Conservation (phyloP, 164 flowering plant genomes). For the Houttuynia cordata region DNA sequence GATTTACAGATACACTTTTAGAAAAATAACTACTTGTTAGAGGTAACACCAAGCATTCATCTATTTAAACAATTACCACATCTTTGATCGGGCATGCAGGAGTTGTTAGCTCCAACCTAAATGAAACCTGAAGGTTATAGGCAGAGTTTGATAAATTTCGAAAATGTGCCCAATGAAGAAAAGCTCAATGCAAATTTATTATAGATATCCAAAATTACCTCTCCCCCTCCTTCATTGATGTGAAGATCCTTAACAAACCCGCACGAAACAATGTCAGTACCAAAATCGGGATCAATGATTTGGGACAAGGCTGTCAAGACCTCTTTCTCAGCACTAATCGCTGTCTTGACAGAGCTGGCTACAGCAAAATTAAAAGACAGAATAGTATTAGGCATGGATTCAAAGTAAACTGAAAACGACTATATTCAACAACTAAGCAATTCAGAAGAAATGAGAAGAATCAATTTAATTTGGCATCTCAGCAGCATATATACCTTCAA, state of each 20-base stretch:
- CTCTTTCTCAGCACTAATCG: slow-evolving; percentile 37
- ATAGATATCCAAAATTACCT: slow-evolving; percentile 37
- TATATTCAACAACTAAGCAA: background rate
- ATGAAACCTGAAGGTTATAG: slow-evolving; percentile 69
- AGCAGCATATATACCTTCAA: slow-evolving; percentile 34
- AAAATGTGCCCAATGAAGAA: slow-evolving; percentile 5
- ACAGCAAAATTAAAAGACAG: background rate
- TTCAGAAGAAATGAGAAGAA: background rate
- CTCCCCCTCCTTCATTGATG: slow-evolving; percentile 55
- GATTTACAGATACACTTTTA: background rate
- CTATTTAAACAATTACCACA: slow-evolving; percentile 61
- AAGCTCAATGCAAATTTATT: slow-evolving; percentile 11
- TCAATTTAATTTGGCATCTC: too few relatives aligned
- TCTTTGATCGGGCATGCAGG: slow-evolving; percentile 99
- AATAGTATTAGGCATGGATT: background rate
- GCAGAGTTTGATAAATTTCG: slow-evolving; percentile 9
- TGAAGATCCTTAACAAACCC: slow-evolving; percentile 91
- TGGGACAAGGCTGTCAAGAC: slow-evolving; percentile 81
- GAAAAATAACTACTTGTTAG: slow-evolving; percentile 17
- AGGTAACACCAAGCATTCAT: slow-evolving; percentile 24
- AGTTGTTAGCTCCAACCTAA: slow-evolving; percentile 95
- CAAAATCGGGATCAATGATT: slow-evolving; percentile 96
- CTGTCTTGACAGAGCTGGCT: background rate
- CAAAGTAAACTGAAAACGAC: background rate
- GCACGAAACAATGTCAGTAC: slow-evolving; percentile 93